Evolutionary conservation across 495 filamentous ascomycete species (phyloP), one percentile per base, ranked within the genome.

Genomic region (Aspergillus saccharolyticus): DNA sequence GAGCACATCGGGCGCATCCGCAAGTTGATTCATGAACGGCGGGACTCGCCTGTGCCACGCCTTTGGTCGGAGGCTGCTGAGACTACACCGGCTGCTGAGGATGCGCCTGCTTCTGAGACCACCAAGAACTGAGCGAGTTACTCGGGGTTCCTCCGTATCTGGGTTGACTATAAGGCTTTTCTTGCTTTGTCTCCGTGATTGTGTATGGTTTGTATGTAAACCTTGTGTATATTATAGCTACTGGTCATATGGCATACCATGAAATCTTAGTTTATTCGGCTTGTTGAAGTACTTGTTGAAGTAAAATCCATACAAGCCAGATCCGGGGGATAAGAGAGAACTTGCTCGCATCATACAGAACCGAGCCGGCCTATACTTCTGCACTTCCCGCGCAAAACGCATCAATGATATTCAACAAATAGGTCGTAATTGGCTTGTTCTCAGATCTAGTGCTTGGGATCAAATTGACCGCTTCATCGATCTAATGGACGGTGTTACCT

Each of bases 1-100:
- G 65, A 69, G 56, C 64, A 68, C 54, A 55, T 66, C 53, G 64
- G 64, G 25, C 63, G 63, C 17, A 56, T 65, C 46, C 54, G 54
- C 20, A 48, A 57, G 28, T 54, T 65, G 39, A 44, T 65, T 21
- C 22, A 54, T 30, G 59, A 65, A 43, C 52, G 28, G 3, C 19
- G 15, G 20, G 48, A 10, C 15, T 52, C 33, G 21, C 15, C 8
- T 15, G 51, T 21, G 57, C n/a, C 10, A 9, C 25, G 44, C 43
- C 10, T 46, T 52, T 28, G 46, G 28, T n/a, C 47, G 5, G 33
- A 39, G 33, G 33, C 33, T 39, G 33, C 33, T 15, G 10, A 39
- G 33, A 12, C 10, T 39, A 15, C 4, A 2, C 33, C 4, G 25
- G 25, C 5, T 39, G 33, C 33, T 39, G 14, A 39, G 33, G 33